A percentile compares a stretch with the other conserved stretches of the same genome.
Evolutionary conservation across 192 early-diverging fungal species (phyloP).

Genomic region (Rhizophagus clarus): DNA sequence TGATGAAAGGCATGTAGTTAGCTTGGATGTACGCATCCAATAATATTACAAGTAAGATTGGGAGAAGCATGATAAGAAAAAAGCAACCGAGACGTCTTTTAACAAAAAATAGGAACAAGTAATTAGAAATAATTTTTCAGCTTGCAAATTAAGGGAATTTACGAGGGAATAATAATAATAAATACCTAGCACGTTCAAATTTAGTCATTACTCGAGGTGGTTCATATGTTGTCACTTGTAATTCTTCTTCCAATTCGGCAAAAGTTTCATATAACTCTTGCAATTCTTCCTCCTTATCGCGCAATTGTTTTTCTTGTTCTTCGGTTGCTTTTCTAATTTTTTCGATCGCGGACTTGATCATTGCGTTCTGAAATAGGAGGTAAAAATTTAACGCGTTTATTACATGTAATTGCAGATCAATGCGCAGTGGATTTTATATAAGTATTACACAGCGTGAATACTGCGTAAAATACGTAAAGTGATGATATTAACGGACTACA

Average conservation of each 20-base stretch:
- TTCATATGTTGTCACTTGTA: neutral
- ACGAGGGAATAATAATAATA: neutral
- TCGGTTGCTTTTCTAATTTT: conserved; percentile 15
- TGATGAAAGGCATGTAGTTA: neutral
- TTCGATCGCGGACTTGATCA: conserved; percentile 10
- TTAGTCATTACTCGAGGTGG: neutral
- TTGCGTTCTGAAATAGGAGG: neutral
- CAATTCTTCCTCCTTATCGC: conserved; percentile 13
- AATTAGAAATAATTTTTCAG: neutral
- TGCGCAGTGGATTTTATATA: no score
- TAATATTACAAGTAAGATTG: conserved; percentile 18
- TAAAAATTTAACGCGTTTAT: neutral
- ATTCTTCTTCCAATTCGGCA: conserved; percentile 21
- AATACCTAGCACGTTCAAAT: neutral
- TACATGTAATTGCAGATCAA: neutral
- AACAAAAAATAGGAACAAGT: neutral
- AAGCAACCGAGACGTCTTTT: conserved; percentile 9
- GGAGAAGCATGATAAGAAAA: conserved; percentile 3
- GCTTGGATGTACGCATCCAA: conserved; percentile 14
- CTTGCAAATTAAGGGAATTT: neutral
- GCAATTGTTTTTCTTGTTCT: conserved; percentile 21
- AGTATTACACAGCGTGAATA: no score
- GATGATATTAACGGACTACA: neutral
- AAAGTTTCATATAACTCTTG: conserved; percentile 25
- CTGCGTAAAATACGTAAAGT: no score